Evolutionary conservation across 495 filamentous ascomycete species (phyloP).

Genomic region (Terfezia boudieri): DNA sequence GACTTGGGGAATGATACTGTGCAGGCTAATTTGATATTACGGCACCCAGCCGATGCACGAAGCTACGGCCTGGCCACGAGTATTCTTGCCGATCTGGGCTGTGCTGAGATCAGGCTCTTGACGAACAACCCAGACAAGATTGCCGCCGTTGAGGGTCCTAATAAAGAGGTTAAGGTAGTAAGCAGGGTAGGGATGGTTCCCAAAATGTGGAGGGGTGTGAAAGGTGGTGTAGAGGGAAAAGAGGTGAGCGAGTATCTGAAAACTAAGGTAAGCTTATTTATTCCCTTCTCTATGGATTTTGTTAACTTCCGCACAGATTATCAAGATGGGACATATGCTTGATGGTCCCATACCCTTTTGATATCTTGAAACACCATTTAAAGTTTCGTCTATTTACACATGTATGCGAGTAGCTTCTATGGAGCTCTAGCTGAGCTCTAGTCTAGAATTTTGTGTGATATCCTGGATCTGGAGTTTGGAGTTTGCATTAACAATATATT

Average conservation of each 20-base stretch:
- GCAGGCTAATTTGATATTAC: constrained; percentile 74
- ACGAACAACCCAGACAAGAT: constrained; percentile 99
- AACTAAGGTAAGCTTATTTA: constrained; percentile 50
- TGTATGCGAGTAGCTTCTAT: too few species aligned
- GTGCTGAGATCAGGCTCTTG: constrained; percentile 53
- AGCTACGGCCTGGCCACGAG: constrained; percentile 89
- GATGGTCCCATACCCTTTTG: neutral
- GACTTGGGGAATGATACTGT: constrained; percentile 90
- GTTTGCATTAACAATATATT: too few species aligned
- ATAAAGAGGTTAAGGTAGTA: constrained; percentile 40
- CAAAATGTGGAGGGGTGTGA: constrained; percentile 72
- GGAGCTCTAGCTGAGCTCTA: too few species aligned
- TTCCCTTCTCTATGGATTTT: neutral
- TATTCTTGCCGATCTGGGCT: constrained; percentile 70
- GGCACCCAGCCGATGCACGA: constrained; percentile 84
- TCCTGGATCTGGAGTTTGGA: too few species aligned
- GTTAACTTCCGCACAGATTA: constrained; percentile 7
- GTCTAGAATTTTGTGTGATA: too few species aligned
- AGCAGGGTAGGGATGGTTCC: constrained; percentile 91
- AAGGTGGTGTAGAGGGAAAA: constrained; percentile 57
- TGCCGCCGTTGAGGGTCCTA: constrained; percentile 62
- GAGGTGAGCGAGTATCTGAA: constrained; percentile 84
- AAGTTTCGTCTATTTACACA: too few species aligned
- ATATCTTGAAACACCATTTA: too few species aligned
- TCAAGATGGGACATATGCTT: constrained; percentile 16